Percentiles rank a stretch among this genome's conserved stretches.
These are phyloP conservation scores for Penicillium coffeae DNA, from an alignment of 495 filamentous ascomycete genomes.

Conservation along the genomic window DNA sequence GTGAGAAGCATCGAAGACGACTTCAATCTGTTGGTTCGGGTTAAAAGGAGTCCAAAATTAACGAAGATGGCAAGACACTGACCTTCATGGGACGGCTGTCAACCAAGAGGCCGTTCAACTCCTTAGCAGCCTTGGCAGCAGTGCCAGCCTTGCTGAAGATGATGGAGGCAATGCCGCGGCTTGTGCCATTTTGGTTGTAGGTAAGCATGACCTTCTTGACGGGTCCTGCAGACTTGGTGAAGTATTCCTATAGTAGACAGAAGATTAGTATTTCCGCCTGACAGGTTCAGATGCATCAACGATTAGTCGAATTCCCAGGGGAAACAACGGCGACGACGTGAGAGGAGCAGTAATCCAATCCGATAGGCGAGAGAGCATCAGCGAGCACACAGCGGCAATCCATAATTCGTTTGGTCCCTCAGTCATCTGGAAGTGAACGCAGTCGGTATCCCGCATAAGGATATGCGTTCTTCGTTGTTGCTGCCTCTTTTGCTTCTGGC, in stretches of 20 bases:
- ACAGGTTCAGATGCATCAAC: conserved; percentile 18
- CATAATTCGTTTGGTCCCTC: conserved; percentile 3
- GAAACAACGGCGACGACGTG: conserved; percentile 26
- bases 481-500: neutral
- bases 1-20: conserved; percentile 74
- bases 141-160: conserved; percentile 72
- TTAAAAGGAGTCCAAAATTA: conserved; percentile 18
- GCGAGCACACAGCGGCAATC: conserved; percentile 63
- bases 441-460: neutral
- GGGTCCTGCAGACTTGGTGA: conserved; percentile 78
- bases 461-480: neutral
- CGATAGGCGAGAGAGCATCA: conserved; percentile 53
- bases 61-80: conserved; percentile 9
- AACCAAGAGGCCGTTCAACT: conserved; percentile 82
- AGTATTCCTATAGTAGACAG: conserved; percentile 80
- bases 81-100: conserved; percentile 92
- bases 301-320: conserved; percentile 19
- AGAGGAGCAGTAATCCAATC: conserved; percentile 21
- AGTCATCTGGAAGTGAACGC: neutral
- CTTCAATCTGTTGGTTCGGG: conserved; percentile 63
- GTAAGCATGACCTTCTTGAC: conserved; percentile 85
- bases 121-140: conserved; percentile 73
- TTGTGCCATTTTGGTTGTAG: conserved; percentile 86
- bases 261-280: conserved; percentile 41
- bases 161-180: conserved; percentile 82